phyloP scores from a whole-genome alignment of 495 filamentous ascomycete genomes.

The Penicillium turbatum region DNA sequence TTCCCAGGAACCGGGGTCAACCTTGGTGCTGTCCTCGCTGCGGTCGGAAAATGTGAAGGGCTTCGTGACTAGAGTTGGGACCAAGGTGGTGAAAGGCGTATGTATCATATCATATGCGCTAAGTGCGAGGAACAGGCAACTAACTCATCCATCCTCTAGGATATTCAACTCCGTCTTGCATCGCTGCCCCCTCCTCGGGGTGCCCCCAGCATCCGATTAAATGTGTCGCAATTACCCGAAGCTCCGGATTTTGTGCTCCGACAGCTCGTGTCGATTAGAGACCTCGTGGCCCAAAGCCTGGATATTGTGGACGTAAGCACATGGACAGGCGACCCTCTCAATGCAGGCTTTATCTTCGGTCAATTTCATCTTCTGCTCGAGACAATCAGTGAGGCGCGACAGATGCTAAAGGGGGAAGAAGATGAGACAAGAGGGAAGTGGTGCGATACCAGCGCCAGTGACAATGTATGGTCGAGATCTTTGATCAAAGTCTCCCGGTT shows the following conservation, averaged over 20 bases:
- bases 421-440: slow-evolving; percentile 51
- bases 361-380: slow-evolving; percentile 75
- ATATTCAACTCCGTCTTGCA: slow-evolving; percentile 47
- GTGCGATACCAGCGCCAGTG: slow-evolving; percentile 53
- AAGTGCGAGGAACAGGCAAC: not conserved
- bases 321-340: slow-evolving; percentile 55
- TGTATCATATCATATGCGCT: slow-evolving; percentile 21
- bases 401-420: slow-evolving; percentile 45
- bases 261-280: slow-evolving; percentile 64
- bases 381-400: slow-evolving; percentile 65
- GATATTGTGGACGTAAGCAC: slow-evolving; percentile 75
- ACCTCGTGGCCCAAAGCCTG: slow-evolving; percentile 70
- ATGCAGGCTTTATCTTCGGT: slow-evolving; percentile 66
- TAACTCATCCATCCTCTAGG: slow-evolving; percentile 26
- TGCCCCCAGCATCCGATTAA: slow-evolving; percentile 49
- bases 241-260: slow-evolving; percentile 55
- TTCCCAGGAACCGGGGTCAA: slow-evolving; percentile 76
- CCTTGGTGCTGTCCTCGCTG: slow-evolving; percentile 80
- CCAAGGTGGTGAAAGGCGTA: slow-evolving; percentile 71
- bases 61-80: slow-evolving; percentile 76
- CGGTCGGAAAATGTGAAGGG: slow-evolving; percentile 89
- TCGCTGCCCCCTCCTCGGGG: slow-evolving; percentile 48
- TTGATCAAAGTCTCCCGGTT: not conserved
- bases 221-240: slow-evolving; percentile 44
- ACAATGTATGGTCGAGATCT: slow-evolving; percentile 39